Evolutionary conservation across 2,329 filamentous ascomycete species (phyloP), one percentile per base, ranked within the genome.

Genomic region (Chalara sp.): DNA sequence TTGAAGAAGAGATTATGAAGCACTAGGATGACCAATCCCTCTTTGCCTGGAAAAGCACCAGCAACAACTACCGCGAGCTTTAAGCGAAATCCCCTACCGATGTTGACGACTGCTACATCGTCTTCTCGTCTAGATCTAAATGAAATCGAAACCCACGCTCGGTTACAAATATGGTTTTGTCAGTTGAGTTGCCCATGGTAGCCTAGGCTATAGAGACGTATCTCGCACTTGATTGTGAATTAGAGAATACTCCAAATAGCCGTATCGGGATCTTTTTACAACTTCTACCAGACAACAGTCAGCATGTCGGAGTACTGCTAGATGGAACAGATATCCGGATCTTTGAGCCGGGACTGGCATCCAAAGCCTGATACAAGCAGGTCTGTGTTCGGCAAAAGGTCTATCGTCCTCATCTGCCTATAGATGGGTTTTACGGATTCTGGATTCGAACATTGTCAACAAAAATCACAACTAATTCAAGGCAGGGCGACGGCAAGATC

Each of bases 11-110:
- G 40, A 64, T 65, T 5, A 56, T 64, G 50, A 58, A 55, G 40
- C 43, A 52, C 30, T 63, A 57, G 1, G 47, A 63, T 7, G 68
- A 70, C 51, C 64, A 70, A 32, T 66, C 61, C 4, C 57, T 70
- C 2, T 66, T 70, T 6, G 62, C 60, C 12, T 65, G 62, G 63
- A 43, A 11, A n/a, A 43, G 41, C 13, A 8, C 13, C 21, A 31
- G 48, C 54, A 29, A 32, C 5, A 4, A n/a, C 21, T 43, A 47
- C n/a, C 44, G 44, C 21, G 53, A 49, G 6, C 46, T 49, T 21
- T 39, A 52, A 28, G 52, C 52, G 6, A 46, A 40, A n/a, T 52
- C 49, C 1, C 50, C 50, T 39, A 21, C 35, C 5, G 41, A 39
- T 11, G 3, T 43, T 21, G 8, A 29, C 13, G 8, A 10, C 8